Percentiles rank a stretch among this genome's conserved stretches.
These are phyloP conservation scores for Taiwanofungus camphoratus DNA, from an alignment of 1,284 basidiomycete genomes.

Conservation along the genomic window DNA sequence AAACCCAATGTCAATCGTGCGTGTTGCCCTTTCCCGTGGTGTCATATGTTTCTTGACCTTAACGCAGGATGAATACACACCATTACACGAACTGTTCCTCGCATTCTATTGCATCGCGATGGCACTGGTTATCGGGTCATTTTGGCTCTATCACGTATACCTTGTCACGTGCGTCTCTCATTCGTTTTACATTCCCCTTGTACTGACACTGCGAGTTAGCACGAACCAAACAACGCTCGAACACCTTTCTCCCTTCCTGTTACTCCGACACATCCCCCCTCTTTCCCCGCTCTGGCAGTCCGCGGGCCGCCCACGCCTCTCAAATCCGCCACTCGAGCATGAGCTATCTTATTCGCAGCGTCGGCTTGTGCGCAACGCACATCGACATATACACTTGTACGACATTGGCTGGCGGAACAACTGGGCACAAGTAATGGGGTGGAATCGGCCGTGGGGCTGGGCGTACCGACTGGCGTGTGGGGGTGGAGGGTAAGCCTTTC, in stretches of 20 bases:
- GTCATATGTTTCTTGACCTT: conserved; percentile 5
- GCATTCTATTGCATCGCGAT: conserved; percentile 59
- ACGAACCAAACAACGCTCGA: conserved; percentile 87
- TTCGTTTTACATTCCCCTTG: conserved; percentile 3
- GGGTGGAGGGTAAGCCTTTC: conserved; percentile 52
- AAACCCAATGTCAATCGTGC: conserved; percentile 54
- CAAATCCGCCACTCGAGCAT: conserved; percentile 69
- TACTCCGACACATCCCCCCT: conserved; percentile 63
- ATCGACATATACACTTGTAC: conserved; percentile 63
- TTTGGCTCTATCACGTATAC: conserved; percentile 76
- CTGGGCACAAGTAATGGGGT: conserved; percentile 62
- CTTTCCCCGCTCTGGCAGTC: conserved; percentile 36
- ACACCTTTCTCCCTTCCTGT: conserved; percentile 69
- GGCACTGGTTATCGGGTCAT: conserved; percentile 67
- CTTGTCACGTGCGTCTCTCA: conserved; percentile 65
- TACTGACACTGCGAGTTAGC: conserved; percentile 32
- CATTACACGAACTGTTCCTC: conserved; percentile 68
- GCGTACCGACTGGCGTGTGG: conserved; percentile 48
- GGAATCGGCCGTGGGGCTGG: conserved; percentile 45
- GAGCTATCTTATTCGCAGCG: conserved; percentile 71
- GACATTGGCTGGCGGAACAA: conserved; percentile 75
- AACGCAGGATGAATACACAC: conserved; percentile 54
- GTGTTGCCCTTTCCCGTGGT: conserved; percentile 21
- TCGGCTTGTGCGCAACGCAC: conserved; percentile 59
- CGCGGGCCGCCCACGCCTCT: conserved; percentile 40